phyloP scores from a whole-genome alignment of 306 rosid species.

The Aeschynomene evenia region DNA sequence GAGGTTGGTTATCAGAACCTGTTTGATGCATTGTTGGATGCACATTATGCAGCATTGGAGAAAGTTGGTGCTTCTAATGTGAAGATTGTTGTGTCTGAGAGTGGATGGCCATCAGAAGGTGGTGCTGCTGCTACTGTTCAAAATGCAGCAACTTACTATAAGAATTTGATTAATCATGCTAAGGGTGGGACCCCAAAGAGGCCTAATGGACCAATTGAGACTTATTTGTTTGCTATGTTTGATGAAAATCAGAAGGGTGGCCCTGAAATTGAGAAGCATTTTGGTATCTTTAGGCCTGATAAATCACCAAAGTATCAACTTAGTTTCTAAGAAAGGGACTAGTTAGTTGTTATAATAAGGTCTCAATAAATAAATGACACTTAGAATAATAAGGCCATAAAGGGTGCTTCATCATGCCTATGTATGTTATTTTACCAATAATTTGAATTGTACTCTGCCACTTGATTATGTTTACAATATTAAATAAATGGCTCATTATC shows the following conservation, averaged over 20 bases:
- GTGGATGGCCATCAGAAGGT: slow-evolving; percentile 76
- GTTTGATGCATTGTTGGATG: slow-evolving; percentile 58
- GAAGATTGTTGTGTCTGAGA: slow-evolving; percentile 62
- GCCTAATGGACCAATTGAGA: slow-evolving; percentile 43
- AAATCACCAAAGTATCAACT: slow-evolving; percentile 50
- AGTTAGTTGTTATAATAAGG: background rate
- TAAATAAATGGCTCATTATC: background rate
- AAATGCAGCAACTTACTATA: slow-evolving; percentile 52
- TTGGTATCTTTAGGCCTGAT: slow-evolving; percentile 45
- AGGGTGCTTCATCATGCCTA: too few relatives aligned
- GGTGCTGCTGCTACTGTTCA: slow-evolving; percentile 33
- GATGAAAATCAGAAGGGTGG: slow-evolving; percentile 42
- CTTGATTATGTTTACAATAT: background rate
- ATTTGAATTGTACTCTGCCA: background rate
- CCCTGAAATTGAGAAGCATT: slow-evolving; percentile 38
- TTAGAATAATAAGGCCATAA: slow-evolving; percentile 7
- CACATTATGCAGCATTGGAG: slow-evolving; percentile 64
- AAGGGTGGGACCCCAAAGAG: slow-evolving; percentile 59
- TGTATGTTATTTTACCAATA: background rate
- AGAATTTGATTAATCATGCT: slow-evolving; percentile 52
- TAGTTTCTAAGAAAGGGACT: slow-evolving; percentile 18
- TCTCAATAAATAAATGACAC: background rate
- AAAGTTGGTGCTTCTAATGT: slow-evolving; percentile 44
- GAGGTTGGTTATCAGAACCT: slow-evolving; percentile 53
- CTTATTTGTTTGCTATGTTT: slow-evolving; percentile 54